Percentiles rank a stretch among this genome's conserved stretches.
Evolutionary conservation across 2,329 filamentous ascomycete genomes (phyloP).

Genomic region (Aspergillus persii): DNA sequence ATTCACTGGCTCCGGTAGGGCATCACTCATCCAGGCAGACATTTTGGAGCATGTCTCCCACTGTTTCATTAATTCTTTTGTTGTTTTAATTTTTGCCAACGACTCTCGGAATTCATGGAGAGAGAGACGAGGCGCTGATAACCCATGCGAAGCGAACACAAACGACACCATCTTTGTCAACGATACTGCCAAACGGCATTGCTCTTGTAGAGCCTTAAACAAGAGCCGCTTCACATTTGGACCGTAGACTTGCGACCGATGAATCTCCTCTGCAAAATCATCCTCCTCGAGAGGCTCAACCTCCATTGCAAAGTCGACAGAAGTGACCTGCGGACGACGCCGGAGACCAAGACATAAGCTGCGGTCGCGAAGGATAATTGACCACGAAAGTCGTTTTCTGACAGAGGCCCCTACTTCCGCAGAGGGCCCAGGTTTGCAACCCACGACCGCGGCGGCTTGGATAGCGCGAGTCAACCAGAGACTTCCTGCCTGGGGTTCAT

Average conservation of each 20-base stretch:
- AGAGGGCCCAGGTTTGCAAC: slow-evolving; percentile 43
- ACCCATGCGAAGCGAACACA: slow-evolving; percentile 40
- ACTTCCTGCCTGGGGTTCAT: slow-evolving; percentile 29
- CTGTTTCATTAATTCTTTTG: slow-evolving; percentile 15
- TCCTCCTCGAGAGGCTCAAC: slow-evolving; percentile 37
- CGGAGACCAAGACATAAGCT: slow-evolving; percentile 51
- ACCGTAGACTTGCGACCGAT: slow-evolving; percentile 47
- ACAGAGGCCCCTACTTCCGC: slow-evolving; percentile 34
- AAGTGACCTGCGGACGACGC: slow-evolving; percentile 52
- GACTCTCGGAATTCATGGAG: slow-evolving; percentile 13
- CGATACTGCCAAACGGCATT: slow-evolving; percentile 48
- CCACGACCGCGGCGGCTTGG: slow-evolving; percentile 49
- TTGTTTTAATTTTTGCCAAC: slow-evolving; percentile 10
- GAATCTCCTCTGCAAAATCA: slow-evolving; percentile 50
- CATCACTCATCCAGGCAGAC: not conserved
- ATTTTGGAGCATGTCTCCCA: slow-evolving; percentile 18
- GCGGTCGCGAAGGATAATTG: slow-evolving; percentile 53
- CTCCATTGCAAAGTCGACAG: slow-evolving; percentile 48
- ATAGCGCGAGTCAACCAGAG: slow-evolving; percentile 52
- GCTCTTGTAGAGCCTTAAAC: slow-evolving; percentile 46
- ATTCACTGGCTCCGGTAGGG: slow-evolving; percentile 8
- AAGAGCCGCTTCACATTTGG: slow-evolving; percentile 46
- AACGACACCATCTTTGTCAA: slow-evolving; percentile 49
- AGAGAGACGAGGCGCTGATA: slow-evolving; percentile 11
- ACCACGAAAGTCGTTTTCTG: slow-evolving; percentile 56